Evolutionary conservation across 331 rosid species (phyloP).

Genomic region (Pyrus hybrid): DNA sequence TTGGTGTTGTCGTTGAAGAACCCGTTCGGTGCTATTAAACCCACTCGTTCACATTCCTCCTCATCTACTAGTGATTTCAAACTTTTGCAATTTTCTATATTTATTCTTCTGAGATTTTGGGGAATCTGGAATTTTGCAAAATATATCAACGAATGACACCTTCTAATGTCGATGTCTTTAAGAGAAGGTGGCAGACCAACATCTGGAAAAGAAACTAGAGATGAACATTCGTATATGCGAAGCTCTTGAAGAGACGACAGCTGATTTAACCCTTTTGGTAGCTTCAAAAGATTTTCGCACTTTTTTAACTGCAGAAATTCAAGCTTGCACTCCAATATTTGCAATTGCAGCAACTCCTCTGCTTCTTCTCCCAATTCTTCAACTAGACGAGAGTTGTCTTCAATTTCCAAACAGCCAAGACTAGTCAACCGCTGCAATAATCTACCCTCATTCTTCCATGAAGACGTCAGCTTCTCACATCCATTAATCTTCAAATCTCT

Average conservation of each 20-base stretch:
- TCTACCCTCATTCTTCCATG: no score
- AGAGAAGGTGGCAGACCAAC: constrained; percentile 9
- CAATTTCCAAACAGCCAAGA: no score
- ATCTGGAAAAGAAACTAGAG: constrained; percentile 9
- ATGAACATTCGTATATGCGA: background rate
- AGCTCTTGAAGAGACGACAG: background rate
- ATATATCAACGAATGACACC: background rate
- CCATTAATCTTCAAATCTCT: no score
- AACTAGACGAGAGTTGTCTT: no score
- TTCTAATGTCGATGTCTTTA: background rate
- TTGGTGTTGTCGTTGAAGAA: background rate
- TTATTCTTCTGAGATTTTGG: background rate
- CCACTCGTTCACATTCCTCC: background rate
- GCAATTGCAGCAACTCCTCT: no score
- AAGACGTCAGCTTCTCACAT: no score
- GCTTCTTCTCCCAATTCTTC: no score
- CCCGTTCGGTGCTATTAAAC: background rate
- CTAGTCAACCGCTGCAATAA: no score
- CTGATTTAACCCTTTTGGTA: background rate
- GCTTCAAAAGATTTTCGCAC: background rate
- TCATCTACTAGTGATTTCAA: background rate
- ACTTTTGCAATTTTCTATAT: background rate
- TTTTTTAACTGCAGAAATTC: background rate
- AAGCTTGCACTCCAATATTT: background rate
- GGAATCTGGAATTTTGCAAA: constrained; percentile 8